phyloP scores from a whole-genome alignment of 176 grass and related monocot species.

The Juncus inflexus region DNA sequence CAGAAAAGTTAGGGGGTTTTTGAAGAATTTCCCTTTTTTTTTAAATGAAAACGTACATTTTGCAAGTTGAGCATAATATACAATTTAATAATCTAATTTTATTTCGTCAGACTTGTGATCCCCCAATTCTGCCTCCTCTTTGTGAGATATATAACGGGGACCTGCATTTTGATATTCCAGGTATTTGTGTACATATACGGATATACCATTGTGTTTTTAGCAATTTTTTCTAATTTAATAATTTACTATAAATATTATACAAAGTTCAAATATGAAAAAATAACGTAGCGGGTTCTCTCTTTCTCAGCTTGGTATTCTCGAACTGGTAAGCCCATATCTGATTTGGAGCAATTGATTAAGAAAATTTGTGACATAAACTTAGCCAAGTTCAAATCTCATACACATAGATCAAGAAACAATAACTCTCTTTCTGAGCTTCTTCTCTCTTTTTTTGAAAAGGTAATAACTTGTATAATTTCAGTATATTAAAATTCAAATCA shows the following conservation, averaged over 20 bases:
- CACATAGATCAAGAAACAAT: constrained; percentile 35
- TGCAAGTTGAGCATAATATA: constrained; percentile 8
- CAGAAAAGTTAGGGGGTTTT: too few relatives aligned
- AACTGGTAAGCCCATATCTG: too few relatives aligned
- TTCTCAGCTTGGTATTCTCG: too few relatives aligned
- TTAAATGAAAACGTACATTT: too few relatives aligned
- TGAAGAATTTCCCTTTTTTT: too few relatives aligned
- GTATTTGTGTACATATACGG: too few relatives aligned
- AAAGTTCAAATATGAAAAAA: too few relatives aligned
- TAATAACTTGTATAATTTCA: too few relatives aligned
- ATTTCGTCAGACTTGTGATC: constrained; percentile 43
- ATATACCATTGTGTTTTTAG: constrained; percentile 19
- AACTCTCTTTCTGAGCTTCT: constrained; percentile 52
- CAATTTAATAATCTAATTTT: not conserved
- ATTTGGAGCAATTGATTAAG: too few relatives aligned
- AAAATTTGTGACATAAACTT: constrained; percentile 52
- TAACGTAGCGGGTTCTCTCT: too few relatives aligned
- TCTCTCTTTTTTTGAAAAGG: constrained; percentile 55
- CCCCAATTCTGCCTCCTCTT: constrained; percentile 66
- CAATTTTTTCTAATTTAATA: constrained; percentile 30
- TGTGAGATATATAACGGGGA: constrained; percentile 58
- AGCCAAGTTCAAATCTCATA: constrained; percentile 36
- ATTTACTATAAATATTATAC: too few relatives aligned
- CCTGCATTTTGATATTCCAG: constrained; percentile 40
- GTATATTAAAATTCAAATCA: too few relatives aligned